These are phyloP conservation scores for Cystobasidiopsis lactophilus DNA, from an alignment of 768 basidiomycete genomes.

Conservation along the genomic window DNA sequence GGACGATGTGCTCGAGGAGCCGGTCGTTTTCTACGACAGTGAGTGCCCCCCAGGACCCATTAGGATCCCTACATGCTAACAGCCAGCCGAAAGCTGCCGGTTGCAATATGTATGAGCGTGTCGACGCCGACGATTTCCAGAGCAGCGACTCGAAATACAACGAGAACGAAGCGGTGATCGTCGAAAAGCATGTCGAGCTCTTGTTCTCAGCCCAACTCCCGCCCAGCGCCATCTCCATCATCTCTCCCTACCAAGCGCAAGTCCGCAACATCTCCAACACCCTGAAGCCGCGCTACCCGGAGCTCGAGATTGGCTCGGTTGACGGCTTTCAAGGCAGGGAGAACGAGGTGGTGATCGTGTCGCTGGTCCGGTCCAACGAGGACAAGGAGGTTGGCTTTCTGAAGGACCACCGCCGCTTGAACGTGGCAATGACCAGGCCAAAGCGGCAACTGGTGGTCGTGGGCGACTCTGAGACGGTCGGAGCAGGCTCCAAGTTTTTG, in stretches of 20 bases:
- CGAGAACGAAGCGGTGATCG: conserved; percentile 79
- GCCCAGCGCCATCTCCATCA: conserved; percentile 56
- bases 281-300: conserved; percentile 37
- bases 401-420: conserved; percentile 73
- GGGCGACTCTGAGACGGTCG: conserved; percentile 79
- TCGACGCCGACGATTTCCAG: conserved; percentile 30
- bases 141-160: conserved; percentile 55
- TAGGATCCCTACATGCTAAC: conserved; percentile 3
- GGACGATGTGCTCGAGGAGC: conserved; percentile 46
- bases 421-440: conserved; percentile 30
- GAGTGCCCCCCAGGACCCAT: background rate
- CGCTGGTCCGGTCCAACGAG: conserved; percentile 76
- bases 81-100: conserved; percentile 13
- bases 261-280: conserved; percentile 61
- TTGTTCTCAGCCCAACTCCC: conserved; percentile 44
- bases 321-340: conserved; percentile 97
- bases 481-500: conserved; percentile 59
- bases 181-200: conserved; percentile 56
- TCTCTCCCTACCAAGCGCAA: conserved; percentile 92
- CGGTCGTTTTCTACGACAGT: conserved; percentile 78
- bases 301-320: conserved; percentile 75
- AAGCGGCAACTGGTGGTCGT: conserved; percentile 31
- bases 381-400: conserved; percentile 37
- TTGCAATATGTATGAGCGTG: conserved; percentile 39
- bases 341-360: conserved; percentile 79